Evolutionary conservation across 441 rosid genomes (phyloP).

Genomic region (Euphorbia schlechtendalii): DNA sequence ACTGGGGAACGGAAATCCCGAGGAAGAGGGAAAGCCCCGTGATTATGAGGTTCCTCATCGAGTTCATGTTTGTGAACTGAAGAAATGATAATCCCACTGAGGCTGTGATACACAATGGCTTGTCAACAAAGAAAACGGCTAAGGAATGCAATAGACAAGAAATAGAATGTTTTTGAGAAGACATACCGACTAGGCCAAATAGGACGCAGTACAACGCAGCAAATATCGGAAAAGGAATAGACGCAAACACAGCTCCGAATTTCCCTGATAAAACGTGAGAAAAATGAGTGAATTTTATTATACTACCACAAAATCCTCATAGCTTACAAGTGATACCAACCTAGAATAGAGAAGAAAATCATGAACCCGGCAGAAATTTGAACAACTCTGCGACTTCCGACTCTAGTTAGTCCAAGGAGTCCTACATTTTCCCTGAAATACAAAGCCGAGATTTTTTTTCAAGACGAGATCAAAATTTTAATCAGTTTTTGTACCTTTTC

Average conservation of each 20-base stretch:
- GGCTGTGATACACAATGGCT: conserved; percentile 35
- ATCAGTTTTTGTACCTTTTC: not conserved
- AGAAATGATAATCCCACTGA: conserved; percentile 90
- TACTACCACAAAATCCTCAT: conserved; percentile 28
- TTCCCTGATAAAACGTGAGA: conserved; percentile 48
- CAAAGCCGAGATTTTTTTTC: conserved; percentile 6
- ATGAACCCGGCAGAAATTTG: conserved; percentile 94
- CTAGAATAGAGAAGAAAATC: conserved; percentile 91
- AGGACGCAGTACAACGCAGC: conserved; percentile 83
- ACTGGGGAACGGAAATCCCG: conserved; percentile 80
- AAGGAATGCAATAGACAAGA: not conserved
- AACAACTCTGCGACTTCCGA: conserved; percentile 94
- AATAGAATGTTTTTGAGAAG: not conserved
- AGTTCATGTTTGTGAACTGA: conserved; percentile 98
- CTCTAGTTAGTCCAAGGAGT: conserved; percentile 86
- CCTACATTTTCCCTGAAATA: conserved; percentile 90
- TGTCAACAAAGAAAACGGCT: conserved; percentile 12
- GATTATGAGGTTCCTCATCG: conserved; percentile 84
- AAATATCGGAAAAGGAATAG: conserved; percentile 86
- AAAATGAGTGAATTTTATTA: not conserved
- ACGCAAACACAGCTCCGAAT: conserved; percentile 90
- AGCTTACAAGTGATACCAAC: conserved; percentile 30
- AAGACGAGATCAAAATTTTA: conserved; percentile 3
- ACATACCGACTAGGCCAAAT: conserved; percentile 83
- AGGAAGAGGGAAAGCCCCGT: conserved; percentile 80